Evolutionary conservation across 768 basidiomycete genomes (phyloP).

Genomic region (Amanita fuliginea): DNA sequence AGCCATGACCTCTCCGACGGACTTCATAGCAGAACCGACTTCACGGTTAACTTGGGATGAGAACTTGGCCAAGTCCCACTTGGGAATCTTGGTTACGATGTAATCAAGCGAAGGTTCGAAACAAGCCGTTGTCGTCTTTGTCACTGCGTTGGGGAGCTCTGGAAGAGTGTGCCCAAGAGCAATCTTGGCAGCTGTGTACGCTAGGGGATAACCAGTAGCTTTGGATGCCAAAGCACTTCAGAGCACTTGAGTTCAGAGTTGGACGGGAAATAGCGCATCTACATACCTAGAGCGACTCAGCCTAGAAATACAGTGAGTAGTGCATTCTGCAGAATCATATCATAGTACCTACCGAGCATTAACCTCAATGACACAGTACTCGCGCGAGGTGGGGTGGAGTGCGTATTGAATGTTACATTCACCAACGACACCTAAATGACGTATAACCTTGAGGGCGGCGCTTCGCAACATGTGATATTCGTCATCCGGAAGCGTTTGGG

Average conservation of each 20-base stretch:
- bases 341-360: slow-evolving; percentile 65
- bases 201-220: slow-evolving; percentile 97
- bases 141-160: slow-evolving; percentile 97
- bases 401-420: slow-evolving; percentile 99
- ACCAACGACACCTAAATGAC: slow-evolving; percentile 85
- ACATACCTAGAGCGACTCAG: slow-evolving; percentile 71
- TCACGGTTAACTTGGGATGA: slow-evolving; percentile 86
- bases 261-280: neutral
- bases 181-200: slow-evolving; percentile 98
- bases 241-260: slow-evolving; percentile 1
- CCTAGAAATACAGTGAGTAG: slow-evolving; percentile 19
- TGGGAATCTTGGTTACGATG: slow-evolving; percentile 98
- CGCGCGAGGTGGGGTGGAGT: slow-evolving; percentile 81
- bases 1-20: slow-evolving; percentile 99
- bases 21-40: slow-evolving; percentile 97
- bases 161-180: slow-evolving; percentile 96
- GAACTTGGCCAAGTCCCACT: slow-evolving; percentile 99
- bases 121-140: slow-evolving; percentile 98
- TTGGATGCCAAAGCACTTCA: slow-evolving; percentile 90
- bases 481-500: slow-evolving; percentile 93
- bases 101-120: slow-evolving; percentile 99
- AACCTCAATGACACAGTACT: slow-evolving; percentile 98
- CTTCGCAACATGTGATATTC: slow-evolving; percentile 99
- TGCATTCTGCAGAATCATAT: slow-evolving; percentile 1
- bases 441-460: slow-evolving; percentile 91